A percentile compares a stretch with the other conserved stretches of the same genome.
Conservation (phyloP, 257 asterid genomes). For the Lithospermum erythrorhizon region DNA sequence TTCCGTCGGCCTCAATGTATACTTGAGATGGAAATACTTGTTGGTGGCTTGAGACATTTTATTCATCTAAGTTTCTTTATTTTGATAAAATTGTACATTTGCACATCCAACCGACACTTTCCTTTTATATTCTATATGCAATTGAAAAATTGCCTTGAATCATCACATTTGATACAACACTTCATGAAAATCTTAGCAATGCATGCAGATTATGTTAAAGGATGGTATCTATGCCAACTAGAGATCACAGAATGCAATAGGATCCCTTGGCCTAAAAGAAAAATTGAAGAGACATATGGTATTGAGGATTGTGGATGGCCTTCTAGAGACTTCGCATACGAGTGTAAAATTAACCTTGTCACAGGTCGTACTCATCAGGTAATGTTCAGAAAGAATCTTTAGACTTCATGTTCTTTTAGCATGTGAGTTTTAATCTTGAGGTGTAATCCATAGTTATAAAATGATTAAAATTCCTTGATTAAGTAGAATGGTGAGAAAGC, state of each 20-base stretch:
- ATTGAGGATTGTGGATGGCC: slow-evolving; percentile 80
- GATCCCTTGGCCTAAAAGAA: slow-evolving; percentile 67
- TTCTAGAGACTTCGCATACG: slow-evolving; percentile 60
- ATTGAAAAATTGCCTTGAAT: neutral
- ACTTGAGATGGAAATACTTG: too few relatives aligned
- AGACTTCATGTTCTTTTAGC: neutral
- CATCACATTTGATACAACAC: neutral
- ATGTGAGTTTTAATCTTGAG: too few relatives aligned
- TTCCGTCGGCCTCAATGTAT: too few relatives aligned
- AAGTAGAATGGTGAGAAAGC: too few relatives aligned
- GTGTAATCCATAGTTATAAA: too few relatives aligned
- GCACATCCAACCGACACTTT: neutral
- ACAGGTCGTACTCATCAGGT: slow-evolving; percentile 98
- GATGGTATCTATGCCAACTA: slow-evolving; percentile 85
- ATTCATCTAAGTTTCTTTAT: too few relatives aligned
- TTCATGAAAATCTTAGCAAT: slow-evolving; percentile 9
- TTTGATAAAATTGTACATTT: too few relatives aligned
- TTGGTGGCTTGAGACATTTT: too few relatives aligned
- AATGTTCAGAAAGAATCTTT: neutral
- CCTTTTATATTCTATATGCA: neutral
- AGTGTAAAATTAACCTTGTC: slow-evolving; percentile 73
- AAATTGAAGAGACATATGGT: slow-evolving; percentile 27
- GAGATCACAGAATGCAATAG: slow-evolving; percentile 86
- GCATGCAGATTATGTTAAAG: slow-evolving; percentile 41
- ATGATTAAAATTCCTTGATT: too few relatives aligned